A percentile compares a stretch with the other conserved stretches of the same genome.
phyloP scores from a whole-genome alignment of 2,329 filamentous ascomycete species.

The Aspergillus sp. region DNA sequence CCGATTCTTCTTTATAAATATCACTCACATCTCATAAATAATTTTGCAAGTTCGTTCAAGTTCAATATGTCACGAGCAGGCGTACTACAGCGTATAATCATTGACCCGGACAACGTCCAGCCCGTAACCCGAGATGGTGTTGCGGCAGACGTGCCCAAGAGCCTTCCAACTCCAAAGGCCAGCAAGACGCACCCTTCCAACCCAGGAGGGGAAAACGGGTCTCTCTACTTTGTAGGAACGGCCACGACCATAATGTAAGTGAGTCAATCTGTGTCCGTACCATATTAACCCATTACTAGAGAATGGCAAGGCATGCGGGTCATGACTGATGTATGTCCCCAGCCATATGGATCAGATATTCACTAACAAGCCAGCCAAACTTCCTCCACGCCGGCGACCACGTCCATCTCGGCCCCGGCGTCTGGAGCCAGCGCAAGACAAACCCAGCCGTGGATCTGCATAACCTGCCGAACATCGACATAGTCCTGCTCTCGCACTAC shows the following conservation, averaged over 20 bases:
- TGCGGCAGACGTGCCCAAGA: constrained; percentile 25
- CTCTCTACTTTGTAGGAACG: constrained; percentile 41
- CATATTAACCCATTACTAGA: constrained; percentile 14
- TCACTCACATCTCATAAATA: too few species aligned
- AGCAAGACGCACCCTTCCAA: constrained; percentile 45
- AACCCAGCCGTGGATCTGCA: constrained; percentile 63
- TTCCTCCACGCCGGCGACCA: constrained; percentile 67
- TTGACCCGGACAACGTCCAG: constrained; percentile 39
- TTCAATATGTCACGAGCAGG: background rate
- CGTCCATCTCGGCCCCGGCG: constrained; percentile 65
- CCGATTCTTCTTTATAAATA: too few species aligned
- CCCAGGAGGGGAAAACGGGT: constrained; percentile 34
- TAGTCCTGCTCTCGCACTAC: constrained; percentile 63
- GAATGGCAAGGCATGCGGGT: constrained; percentile 42
- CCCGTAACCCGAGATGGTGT: constrained; percentile 42
- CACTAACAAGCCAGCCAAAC: constrained; percentile 48
- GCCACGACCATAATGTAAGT: constrained; percentile 37
- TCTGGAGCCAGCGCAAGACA: constrained; percentile 54
- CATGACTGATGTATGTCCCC: constrained; percentile 38
- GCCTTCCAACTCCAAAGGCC: constrained; percentile 46
- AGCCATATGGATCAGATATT: background rate
- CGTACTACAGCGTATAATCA: background rate
- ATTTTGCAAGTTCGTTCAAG: too few species aligned
- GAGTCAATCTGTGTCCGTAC: too few species aligned
- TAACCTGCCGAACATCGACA: constrained; percentile 59